Evolutionary conservation across 768 basidiomycete genomes (phyloP).

Genomic region (Pholiota conissans): DNA sequence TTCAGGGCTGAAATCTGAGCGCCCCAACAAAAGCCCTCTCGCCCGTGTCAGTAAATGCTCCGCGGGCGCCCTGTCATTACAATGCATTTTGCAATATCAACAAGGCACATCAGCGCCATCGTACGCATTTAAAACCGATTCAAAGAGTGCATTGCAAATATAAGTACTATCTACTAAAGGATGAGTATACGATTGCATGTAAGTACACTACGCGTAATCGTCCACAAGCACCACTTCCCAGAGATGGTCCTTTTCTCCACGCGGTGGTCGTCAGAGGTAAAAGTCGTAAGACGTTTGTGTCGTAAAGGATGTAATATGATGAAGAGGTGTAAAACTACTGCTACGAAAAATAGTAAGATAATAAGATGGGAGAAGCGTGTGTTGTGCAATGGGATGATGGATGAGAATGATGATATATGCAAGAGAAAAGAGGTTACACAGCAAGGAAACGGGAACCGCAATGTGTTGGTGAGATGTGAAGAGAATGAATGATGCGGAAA

Average conservation of each 20-base stretch:
- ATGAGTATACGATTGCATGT: too few relatives aligned
- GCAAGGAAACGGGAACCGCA: not conserved
- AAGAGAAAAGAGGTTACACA: conserved; percentile 4
- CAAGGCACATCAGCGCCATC: too few relatives aligned
- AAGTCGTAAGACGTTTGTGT: conserved; percentile 8
- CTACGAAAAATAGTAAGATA: conserved; percentile 5
- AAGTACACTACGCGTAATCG: not conserved
- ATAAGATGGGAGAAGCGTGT: not conserved
- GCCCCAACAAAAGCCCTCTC: too few relatives aligned
- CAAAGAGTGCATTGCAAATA: too few relatives aligned
- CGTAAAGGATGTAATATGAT: conserved; percentile 7
- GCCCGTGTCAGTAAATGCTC: too few relatives aligned
- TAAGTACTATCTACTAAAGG: too few relatives aligned
- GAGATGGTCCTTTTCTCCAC: not conserved
- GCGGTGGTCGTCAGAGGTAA: not conserved
- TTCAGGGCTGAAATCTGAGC: too few relatives aligned
- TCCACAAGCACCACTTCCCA: not conserved
- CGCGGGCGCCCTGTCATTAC: too few relatives aligned
- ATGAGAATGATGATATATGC: conserved; percentile 3
- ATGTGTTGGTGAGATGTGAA: conserved; percentile 5
- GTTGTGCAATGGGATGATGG: not conserved
- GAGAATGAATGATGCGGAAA: conserved; percentile 1
- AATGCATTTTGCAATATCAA: too few relatives aligned
- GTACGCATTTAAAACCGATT: too few relatives aligned
- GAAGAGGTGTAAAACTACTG: conserved; percentile 3